phyloP scores from a whole-genome alignment of 2,329 filamentous ascomycete species.

The Ceratocystis destructans region DNA sequence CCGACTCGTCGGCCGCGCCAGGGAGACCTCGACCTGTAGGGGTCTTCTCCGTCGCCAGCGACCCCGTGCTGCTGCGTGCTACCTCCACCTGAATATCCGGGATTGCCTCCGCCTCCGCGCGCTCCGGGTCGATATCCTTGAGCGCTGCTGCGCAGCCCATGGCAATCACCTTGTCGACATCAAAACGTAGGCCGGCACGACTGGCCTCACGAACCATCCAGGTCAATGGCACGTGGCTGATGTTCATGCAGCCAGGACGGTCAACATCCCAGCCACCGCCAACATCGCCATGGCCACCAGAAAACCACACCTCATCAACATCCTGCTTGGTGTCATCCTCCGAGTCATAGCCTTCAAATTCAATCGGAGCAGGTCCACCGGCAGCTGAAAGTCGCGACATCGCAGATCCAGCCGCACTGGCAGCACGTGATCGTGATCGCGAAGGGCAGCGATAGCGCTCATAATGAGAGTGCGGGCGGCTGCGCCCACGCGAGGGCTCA shows the following conservation, averaged over 20 bases:
- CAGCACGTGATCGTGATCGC: conserved; percentile 24
- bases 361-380: not conserved
- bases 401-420: not conserved
- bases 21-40: no score
- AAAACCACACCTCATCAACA: conserved; percentile 69
- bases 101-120: conserved; percentile 17
- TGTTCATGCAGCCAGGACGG: conserved; percentile 42
- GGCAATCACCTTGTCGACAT: conserved; percentile 50
- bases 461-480: conserved; percentile 16
- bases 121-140: conserved; percentile 12
- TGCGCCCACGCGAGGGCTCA: conserved; percentile 8
- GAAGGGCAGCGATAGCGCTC: conserved; percentile 25
- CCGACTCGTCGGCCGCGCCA: not conserved
- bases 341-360: conserved; percentile 28
- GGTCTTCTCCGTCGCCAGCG: conserved; percentile 6
- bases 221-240: conserved; percentile 54
- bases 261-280: conserved; percentile 56
- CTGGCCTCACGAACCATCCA: conserved; percentile 54
- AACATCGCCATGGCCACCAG: conserved; percentile 65
- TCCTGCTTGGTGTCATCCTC: conserved; percentile 47
- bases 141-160: conserved; percentile 44
- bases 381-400: not conserved
- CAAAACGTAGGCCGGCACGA: conserved; percentile 55
- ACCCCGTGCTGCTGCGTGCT: conserved; percentile 20
- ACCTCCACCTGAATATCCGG: conserved; percentile 28